Percentiles rank a stretch among this genome's conserved stretches.
phyloP scores from a whole-genome alignment of 208 protist species.

The Trypanosoma conorhini region DNA sequence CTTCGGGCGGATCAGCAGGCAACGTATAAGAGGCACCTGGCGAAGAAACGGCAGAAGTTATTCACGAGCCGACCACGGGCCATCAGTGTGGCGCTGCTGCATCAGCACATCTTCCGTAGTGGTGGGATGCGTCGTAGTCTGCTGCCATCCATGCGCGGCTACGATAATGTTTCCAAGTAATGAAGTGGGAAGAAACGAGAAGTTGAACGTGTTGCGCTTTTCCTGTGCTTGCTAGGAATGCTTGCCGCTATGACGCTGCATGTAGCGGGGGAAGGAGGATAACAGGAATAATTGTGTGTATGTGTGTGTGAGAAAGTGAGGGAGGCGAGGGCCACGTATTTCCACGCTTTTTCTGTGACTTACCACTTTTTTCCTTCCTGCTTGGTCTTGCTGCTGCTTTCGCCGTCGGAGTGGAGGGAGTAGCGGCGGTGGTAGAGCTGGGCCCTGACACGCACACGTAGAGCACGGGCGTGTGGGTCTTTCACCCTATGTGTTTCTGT shows the following conservation, averaged over 20 bases:
- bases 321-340: not conserved
- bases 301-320: too few species aligned
- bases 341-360: too few species aligned
- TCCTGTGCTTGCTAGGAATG: slow-evolving; percentile 9
- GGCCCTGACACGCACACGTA: too few species aligned
- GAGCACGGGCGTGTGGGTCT: too few species aligned
- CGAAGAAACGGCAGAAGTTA: slow-evolving; percentile 61
- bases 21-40: slow-evolving; percentile 50
- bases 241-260: not conserved
- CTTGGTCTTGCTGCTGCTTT: too few species aligned
- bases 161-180: slow-evolving; percentile 85
- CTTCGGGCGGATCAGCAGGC: slow-evolving; percentile 55
- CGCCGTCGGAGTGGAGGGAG: too few species aligned
- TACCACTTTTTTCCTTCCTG: too few species aligned
- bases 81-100: slow-evolving; percentile 71
- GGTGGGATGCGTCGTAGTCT: slow-evolving; percentile 74
- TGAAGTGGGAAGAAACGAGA: slow-evolving; percentile 18
- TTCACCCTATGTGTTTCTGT: too few species aligned
- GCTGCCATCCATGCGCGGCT: slow-evolving; percentile 79
- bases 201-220: slow-evolving; percentile 5
- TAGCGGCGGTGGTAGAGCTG: too few species aligned
- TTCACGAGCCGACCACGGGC: slow-evolving; percentile 57
- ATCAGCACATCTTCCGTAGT: slow-evolving; percentile 88
- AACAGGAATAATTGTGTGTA: too few species aligned
- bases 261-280: not conserved